Evolutionary conservation across 768 basidiomycete species (phyloP), one percentile per base, ranked within the genome.

Genomic region (Daedaleopsis nitida): DNA sequence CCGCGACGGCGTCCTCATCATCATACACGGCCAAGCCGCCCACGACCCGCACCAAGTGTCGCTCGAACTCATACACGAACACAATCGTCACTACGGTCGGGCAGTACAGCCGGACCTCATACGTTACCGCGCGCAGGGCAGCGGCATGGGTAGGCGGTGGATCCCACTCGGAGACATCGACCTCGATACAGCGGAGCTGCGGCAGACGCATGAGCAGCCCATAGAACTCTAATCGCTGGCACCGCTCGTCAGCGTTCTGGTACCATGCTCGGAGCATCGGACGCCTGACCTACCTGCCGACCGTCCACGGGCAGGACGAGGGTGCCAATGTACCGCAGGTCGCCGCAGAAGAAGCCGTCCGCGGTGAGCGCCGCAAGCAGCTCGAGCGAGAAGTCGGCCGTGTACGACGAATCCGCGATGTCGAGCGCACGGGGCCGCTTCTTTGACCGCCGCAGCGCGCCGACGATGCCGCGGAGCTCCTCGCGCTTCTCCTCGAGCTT

Each of bases 131-230:
- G 21, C 85, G 81, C 44, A 86, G 70, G 3, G 86, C 87, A 8
- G 80, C 71, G 2, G 79, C 75, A 34, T 82, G 74, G 14, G 77
- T 70, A 10, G 85, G 87, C 9, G 81, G 71, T 10, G 87, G 88
- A 5, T 80, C 78, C 88, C 88, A 90, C 52, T 83, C 81, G 19
- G 83, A 83, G 27, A 89, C 77, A 44, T 89, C 88, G 7, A 89
- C 74, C 65, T 89, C 88, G 51, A 86, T 68, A 63, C 82, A 85
- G 61, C 79, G 76, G 13, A 89, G 76, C 13, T 70, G 74, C 1
- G 75, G 75, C 24, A 88, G 75, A 27, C 75, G 80, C 77, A 83
- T 83, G 58, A 89, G 76, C 32, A 82, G 73, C 5, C 81, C 84
- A 63, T 88, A 89, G 69, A 89, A 84, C 35, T 75, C 73, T 42